Conservation (phyloP, 306 rosid genomes). For the Arachis stenosperma region DNA sequence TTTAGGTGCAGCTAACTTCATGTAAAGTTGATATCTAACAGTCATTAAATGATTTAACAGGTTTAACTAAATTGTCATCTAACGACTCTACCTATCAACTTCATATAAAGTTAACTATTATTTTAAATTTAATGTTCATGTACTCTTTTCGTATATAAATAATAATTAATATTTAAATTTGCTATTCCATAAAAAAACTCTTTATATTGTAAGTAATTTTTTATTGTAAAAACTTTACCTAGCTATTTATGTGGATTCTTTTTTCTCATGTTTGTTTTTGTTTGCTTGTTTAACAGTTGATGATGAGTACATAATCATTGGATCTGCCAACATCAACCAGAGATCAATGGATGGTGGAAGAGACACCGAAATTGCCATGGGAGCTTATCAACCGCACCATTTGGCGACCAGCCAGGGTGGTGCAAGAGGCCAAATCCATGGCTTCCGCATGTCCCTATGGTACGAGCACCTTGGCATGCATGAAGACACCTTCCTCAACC, state of each 20-base stretch:
- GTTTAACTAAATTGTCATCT: too few relatives aligned
- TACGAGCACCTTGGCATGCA: constrained; percentile 69
- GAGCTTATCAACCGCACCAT: constrained; percentile 64
- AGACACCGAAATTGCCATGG: constrained; percentile 74
- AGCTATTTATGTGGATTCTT: too few relatives aligned
- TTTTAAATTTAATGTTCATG: too few relatives aligned
- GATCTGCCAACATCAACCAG: constrained; percentile 76
- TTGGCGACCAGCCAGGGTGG: constrained; percentile 47
- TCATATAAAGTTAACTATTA: too few relatives aligned
- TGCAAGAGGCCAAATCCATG: constrained; percentile 61
- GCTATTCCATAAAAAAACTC: too few relatives aligned
- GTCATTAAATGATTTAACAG: too few relatives aligned
- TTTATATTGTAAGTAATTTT: too few relatives aligned
- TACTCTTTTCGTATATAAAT: too few relatives aligned
- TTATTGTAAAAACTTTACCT: not conserved
- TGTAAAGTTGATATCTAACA: too few relatives aligned
- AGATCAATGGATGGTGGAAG: constrained; percentile 79
- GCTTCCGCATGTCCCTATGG: constrained; percentile 69
- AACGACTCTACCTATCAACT: too few relatives aligned
- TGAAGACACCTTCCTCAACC: constrained; percentile 47
- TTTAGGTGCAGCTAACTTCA: too few relatives aligned
- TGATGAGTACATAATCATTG: constrained; percentile 70
- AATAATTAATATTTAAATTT: too few relatives aligned
- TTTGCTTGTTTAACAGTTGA: constrained; percentile 48
- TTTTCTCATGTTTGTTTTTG: not conserved